Percentiles rank a stretch among this genome's conserved stretches.
Conservation (phyloP, 2,329 filamentous ascomycete genomes). For the Raffaelea ambrosiae region DNA sequence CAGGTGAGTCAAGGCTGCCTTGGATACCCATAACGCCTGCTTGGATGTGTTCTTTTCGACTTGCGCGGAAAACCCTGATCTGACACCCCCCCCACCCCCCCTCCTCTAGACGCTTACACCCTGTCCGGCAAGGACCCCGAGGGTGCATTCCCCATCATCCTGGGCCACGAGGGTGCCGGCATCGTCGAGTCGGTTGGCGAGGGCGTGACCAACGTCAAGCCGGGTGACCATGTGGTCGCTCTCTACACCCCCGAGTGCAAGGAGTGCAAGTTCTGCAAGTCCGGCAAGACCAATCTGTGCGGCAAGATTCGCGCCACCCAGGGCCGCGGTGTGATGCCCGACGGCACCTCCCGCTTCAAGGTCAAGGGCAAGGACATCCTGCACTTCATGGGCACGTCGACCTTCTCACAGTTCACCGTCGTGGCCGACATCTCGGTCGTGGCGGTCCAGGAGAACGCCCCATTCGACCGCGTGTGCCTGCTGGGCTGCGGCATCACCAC, state of each 20-base stretch:
- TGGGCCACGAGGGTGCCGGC: conserved; percentile 86
- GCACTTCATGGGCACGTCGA: conserved; percentile 99
- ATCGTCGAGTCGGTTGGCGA: conserved; percentile 88
- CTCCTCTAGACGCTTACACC: conserved; percentile 86
- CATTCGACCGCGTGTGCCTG: conserved; percentile 93
- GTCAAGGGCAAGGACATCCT: conserved; percentile 91
- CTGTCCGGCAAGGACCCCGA: conserved; percentile 95
- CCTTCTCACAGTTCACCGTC: conserved; percentile 98
- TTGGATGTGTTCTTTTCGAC: too few relatives aligned
- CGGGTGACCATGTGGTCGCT: conserved; percentile 80
- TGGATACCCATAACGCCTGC: too few relatives aligned
- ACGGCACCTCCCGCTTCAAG: conserved; percentile 90
- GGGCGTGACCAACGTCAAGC: conserved; percentile 87
- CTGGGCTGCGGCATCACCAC: conserved; percentile 98
- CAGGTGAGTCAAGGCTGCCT: conserved; percentile 45
- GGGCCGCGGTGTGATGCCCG: conserved; percentile 92
- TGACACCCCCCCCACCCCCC: background rate
- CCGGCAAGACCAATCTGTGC: conserved; percentile 98
- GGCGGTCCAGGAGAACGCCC: conserved; percentile 79
- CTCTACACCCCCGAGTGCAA: conserved; percentile 94
- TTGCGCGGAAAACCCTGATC: background rate
- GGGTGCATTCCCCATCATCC: conserved; percentile 81
- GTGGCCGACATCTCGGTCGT: conserved; percentile 96
- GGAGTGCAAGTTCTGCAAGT: conserved; percentile 99
- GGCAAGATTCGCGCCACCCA: conserved; percentile 98